A percentile compares a stretch with the other conserved stretches of the same genome.
Conservation (phyloP, 129 eudicot species). For the Pulicaria dysenterica region DNA sequence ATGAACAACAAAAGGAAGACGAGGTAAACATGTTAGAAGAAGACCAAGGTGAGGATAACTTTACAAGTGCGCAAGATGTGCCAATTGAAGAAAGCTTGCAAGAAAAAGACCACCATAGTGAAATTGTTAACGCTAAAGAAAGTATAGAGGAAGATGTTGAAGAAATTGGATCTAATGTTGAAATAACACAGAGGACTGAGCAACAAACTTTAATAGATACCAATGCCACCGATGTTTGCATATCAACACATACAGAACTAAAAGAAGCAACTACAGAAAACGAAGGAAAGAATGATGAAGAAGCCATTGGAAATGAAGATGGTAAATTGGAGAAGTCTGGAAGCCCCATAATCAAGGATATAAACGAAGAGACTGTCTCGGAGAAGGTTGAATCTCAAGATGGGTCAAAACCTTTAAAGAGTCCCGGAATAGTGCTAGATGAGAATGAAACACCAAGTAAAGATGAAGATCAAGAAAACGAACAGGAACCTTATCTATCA, state of each 20-base stretch:
- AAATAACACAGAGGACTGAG: conserved; percentile 17
- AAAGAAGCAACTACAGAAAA: background rate
- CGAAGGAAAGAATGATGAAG: conserved; percentile 20
- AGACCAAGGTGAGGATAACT: background rate
- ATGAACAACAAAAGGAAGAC: conserved; percentile 11
- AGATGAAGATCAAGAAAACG: conserved; percentile 15
- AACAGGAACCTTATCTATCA: conserved; percentile 24
- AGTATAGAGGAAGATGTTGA: conserved; percentile 20
- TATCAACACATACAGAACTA: conserved; percentile 23
- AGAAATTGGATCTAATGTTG: conserved; percentile 16
- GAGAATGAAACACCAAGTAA: conserved; percentile 19
- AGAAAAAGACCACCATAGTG: conserved; percentile 5
- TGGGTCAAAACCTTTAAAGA: conserved; percentile 21
- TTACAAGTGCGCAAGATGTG: background rate
- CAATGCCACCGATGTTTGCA: conserved; percentile 10
- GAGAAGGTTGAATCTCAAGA: conserved; percentile 26
- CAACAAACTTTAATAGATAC: background rate
- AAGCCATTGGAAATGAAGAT: conserved; percentile 7
- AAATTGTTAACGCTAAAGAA: conserved; percentile 5
- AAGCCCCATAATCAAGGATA: background rate
- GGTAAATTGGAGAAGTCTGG: conserved; percentile 14
- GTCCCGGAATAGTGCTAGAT: background rate
- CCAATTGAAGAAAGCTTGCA: background rate
- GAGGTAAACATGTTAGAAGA: conserved; percentile 14
- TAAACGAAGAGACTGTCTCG: conserved; percentile 10